Conservation (phyloP, 2,329 filamentous ascomycete genomes). For the Curvularia sp. region DNA sequence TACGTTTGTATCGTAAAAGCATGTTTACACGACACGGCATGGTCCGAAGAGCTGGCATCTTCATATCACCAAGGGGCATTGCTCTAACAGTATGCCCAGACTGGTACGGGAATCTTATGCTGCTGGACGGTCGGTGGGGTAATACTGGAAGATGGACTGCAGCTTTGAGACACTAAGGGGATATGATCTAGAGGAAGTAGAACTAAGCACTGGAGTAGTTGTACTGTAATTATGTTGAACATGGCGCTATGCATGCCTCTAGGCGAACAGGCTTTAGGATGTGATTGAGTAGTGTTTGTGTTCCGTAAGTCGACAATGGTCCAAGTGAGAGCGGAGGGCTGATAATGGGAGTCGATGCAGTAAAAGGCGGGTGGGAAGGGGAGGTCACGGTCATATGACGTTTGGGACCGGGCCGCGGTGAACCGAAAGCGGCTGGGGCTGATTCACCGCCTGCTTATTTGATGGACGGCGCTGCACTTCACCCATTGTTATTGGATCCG, state of each 20-base stretch:
- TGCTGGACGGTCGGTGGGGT: background rate
- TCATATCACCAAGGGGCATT: background rate
- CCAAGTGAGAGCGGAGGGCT: background rate
- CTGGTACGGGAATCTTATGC: background rate
- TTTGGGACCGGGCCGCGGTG: constrained; percentile 37
- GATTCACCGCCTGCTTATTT: constrained; percentile 40
- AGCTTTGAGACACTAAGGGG: background rate
- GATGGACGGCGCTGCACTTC: constrained; percentile 33
- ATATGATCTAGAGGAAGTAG: constrained; percentile 1
- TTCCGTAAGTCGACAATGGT: background rate
- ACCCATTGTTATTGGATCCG: constrained; percentile 43
- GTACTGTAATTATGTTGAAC: background rate
- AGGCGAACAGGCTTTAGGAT: background rate
- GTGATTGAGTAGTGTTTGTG: background rate
- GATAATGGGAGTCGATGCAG: background rate
- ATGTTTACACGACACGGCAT: background rate
- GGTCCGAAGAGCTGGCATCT: constrained; percentile 8
- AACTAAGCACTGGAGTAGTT: constrained; percentile 1
- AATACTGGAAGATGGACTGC: background rate
- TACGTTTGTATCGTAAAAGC: background rate
- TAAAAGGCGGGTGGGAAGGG: constrained; percentile 4
- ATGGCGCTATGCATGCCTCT: background rate
- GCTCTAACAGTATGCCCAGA: background rate
- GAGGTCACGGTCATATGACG: constrained; percentile 17
- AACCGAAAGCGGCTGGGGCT: constrained; percentile 37